Conservation (phyloP, 768 basidiomycete genomes). For the Tephrocybe sp. region DNA sequence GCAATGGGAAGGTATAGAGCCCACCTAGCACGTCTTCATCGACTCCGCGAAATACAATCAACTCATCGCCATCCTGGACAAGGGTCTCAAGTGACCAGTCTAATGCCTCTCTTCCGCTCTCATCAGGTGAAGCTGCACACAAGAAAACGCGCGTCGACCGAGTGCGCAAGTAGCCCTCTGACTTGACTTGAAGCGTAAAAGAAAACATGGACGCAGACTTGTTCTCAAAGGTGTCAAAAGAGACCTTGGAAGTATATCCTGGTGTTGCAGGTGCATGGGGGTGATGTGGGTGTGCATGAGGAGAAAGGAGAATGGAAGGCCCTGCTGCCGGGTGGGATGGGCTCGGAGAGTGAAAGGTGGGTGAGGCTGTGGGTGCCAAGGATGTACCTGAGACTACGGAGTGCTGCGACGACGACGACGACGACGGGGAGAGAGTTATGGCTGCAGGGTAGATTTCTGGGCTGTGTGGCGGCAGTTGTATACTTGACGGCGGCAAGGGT, state of each 20-base stretch:
- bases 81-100: slow-evolving; percentile 91
- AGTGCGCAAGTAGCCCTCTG: slow-evolving; percentile 73
- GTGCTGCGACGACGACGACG: slow-evolving; percentile 10
- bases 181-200: slow-evolving; percentile 84
- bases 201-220: slow-evolving; percentile 80
- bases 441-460: slow-evolving; percentile 19
- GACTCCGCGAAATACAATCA: slow-evolving; percentile 88
- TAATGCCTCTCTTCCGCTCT: slow-evolving; percentile 84
- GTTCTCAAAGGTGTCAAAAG: slow-evolving; percentile 88
- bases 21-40: slow-evolving; percentile 83
- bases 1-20: slow-evolving; percentile 18
- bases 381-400: slow-evolving; percentile 5
- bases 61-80: slow-evolving; percentile 87
- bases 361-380: slow-evolving; percentile 3
- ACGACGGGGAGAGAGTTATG: slow-evolving; percentile 15
- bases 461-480: slow-evolving; percentile 20
- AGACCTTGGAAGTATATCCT: slow-evolving; percentile 68
- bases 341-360: slow-evolving; percentile 1
- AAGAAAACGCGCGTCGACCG: slow-evolving; percentile 85
- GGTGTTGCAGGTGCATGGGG: slow-evolving; percentile 19
- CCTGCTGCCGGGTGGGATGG: background rate
- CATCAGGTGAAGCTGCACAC: slow-evolving; percentile 86
- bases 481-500: slow-evolving; percentile 16
- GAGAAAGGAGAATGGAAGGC: slow-evolving; percentile 14
- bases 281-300: slow-evolving; percentile 14